Conservation (phyloP, 1,284 basidiomycete genomes). For the Puccinia sorghi region DNA sequence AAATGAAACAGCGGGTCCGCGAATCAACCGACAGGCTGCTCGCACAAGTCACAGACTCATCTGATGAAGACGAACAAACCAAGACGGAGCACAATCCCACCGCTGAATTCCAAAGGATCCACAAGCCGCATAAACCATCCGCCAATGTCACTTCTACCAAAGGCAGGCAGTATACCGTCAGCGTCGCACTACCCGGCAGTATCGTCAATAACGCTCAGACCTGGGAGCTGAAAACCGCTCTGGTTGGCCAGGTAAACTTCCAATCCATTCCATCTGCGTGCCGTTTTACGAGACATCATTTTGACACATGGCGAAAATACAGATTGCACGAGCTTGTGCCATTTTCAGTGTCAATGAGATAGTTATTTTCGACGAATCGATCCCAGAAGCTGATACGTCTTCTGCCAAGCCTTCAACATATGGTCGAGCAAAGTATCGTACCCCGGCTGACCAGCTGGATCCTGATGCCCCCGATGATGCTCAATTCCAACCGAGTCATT, state of each 20-base stretch:
- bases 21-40: conserved; percentile 9
- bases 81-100: background rate
- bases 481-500: conserved; percentile 53
- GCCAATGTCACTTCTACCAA: conserved; percentile 18
- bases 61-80: background rate
- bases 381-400: conserved; percentile 7
- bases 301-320: background rate
- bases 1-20: conserved; percentile 9
- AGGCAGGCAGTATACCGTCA: conserved; percentile 54
- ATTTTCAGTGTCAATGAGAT: conserved; percentile 59
- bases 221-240: conserved; percentile 56
- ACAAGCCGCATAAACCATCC: conserved; percentile 49
- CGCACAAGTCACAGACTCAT: background rate
- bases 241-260: conserved; percentile 54
- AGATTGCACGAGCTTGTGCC: conserved; percentile 57
- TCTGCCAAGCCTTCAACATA: conserved; percentile 22
- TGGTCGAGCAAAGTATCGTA: conserved; percentile 51
- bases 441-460: conserved; percentile 24
- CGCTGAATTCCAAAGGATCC: conserved; percentile 23
- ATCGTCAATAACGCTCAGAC: conserved; percentile 58
- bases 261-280: background rate
- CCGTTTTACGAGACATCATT: no score
- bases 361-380: conserved; percentile 54
- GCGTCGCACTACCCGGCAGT: conserved; percentile 57
- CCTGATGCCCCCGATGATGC: conserved; percentile 32